Percentiles rank a stretch among this genome's conserved stretches.
Evolutionary conservation across 2,329 filamentous ascomycete species (phyloP).

Genomic region (Bipolaris oryzae): DNA sequence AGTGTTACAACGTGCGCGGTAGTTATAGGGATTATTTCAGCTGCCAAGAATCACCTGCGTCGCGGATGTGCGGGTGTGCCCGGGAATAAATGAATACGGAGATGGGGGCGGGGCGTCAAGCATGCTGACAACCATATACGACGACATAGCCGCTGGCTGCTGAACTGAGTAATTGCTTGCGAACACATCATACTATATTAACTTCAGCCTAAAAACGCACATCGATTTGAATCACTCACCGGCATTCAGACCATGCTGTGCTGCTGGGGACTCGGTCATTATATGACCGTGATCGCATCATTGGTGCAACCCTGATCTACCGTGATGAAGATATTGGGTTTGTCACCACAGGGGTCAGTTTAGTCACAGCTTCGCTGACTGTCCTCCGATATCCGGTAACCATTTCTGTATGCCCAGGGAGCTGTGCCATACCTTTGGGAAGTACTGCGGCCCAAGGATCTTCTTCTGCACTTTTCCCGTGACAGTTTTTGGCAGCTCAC

Average conservation of each 20-base stretch:
- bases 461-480: constrained; percentile 61
- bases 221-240: not conserved
- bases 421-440: constrained; percentile 35
- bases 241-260: not conserved
- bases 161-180: not conserved
- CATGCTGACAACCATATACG: not conserved
- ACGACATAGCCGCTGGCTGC: not conserved
- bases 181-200: not conserved
- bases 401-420: constrained; percentile 40
- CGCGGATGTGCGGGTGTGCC: not conserved
- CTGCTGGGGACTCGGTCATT: not conserved
- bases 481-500: constrained; percentile 56
- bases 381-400: constrained; percentile 18
- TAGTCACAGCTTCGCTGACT: constrained; percentile 31
- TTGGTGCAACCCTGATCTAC: not conserved
- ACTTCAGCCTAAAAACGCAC: not conserved
- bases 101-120: not conserved
- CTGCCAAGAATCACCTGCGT: no score
- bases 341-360: not conserved
- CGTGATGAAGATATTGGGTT: not conserved
- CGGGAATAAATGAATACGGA: no score
- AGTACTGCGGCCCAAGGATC: constrained; percentile 49
- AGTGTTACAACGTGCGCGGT: no score
- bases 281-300: not conserved
- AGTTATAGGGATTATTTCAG: not conserved